Evolutionary conservation across 1,139 yeast species (phyloP).

Genomic region (Sugiyamaella novakii): DNA sequence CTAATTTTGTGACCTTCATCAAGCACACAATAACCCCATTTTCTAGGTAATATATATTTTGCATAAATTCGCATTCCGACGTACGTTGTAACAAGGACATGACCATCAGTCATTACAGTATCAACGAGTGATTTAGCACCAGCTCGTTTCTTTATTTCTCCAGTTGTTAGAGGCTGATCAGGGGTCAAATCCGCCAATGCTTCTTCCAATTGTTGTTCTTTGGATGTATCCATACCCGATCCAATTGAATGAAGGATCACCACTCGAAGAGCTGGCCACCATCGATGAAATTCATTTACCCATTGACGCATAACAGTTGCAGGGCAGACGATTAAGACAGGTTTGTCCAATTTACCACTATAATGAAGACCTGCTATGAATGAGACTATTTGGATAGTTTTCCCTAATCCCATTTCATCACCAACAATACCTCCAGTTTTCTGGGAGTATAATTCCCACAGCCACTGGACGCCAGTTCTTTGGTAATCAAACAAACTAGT

Average conservation of each 20-base stretch:
- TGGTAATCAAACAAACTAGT: slow-evolving; percentile 89
- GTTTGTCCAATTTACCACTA: slow-evolving; percentile 71
- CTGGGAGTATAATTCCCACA: slow-evolving; percentile 79
- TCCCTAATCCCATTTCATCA: slow-evolving; percentile 98
- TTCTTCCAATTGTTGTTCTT: slow-evolving; percentile 54
- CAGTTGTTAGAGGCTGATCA: slow-evolving; percentile 9
- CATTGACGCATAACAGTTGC: slow-evolving; percentile 96
- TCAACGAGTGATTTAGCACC: slow-evolving; percentile 50
- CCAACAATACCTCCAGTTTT: slow-evolving; percentile 94
- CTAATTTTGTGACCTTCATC: slow-evolving; percentile 98
- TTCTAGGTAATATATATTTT: slow-evolving; percentile 61
- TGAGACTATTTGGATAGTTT: slow-evolving; percentile 88
- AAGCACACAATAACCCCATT: slow-evolving; percentile 88
- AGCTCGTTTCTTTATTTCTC: slow-evolving; percentile 28
- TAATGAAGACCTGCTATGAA: slow-evolving; percentile 89
- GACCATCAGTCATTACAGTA: slow-evolving; percentile 60
- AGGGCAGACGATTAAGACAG: slow-evolving; percentile 87
- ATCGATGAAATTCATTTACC: slow-evolving; percentile 91
- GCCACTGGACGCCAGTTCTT: slow-evolving; percentile 79
- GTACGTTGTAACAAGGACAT: slow-evolving; percentile 86
- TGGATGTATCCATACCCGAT: slow-evolving; percentile 68
- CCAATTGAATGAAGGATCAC: slow-evolving; percentile 92
- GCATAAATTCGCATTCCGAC: slow-evolving; percentile 85
- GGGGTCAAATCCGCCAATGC: slow-evolving; percentile 42
- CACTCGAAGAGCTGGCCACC: slow-evolving; percentile 97